phyloP scores from a whole-genome alignment of 2,329 filamentous ascomycete genomes.

The Xylariaceae sp. region DNA sequence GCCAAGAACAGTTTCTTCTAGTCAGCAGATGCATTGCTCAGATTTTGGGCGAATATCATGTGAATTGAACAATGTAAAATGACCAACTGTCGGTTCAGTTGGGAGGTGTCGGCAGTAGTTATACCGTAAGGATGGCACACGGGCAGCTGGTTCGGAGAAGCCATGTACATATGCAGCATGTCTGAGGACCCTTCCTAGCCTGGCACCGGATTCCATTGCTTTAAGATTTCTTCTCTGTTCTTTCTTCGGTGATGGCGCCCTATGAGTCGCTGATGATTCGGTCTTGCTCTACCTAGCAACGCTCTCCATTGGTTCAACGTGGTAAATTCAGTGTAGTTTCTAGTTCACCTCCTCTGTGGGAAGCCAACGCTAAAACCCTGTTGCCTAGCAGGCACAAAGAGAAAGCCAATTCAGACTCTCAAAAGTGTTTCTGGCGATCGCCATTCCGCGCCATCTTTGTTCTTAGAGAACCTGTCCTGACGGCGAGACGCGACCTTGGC shows the following conservation, averaged over 20 bases:
- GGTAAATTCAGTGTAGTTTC: background rate
- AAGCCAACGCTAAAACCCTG: background rate
- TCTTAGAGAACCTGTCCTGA: background rate
- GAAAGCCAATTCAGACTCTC: background rate
- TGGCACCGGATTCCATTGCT: constrained; percentile 1
- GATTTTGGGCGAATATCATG: constrained; percentile 2
- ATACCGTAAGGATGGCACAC: constrained; percentile 1
- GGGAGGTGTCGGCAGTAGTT: constrained; percentile 7
- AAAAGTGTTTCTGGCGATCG: background rate
- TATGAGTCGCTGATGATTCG: background rate
- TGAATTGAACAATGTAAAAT: background rate
- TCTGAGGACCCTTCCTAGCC: constrained; percentile 1
- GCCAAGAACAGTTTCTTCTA: background rate
- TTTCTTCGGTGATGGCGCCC: background rate
- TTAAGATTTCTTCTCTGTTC: background rate
- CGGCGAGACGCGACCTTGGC: background rate
- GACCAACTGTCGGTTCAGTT: constrained; percentile 9
- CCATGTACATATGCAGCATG: constrained; percentile 2
- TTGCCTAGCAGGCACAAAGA: background rate
- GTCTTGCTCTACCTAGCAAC: background rate
- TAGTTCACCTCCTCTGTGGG: background rate
- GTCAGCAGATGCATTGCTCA: background rate
- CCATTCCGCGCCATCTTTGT: background rate
- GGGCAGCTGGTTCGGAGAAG: constrained; percentile 1
- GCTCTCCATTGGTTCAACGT: background rate